Conservation (phyloP, 805 yeast species). For the Lipomyces anomalus region DNA sequence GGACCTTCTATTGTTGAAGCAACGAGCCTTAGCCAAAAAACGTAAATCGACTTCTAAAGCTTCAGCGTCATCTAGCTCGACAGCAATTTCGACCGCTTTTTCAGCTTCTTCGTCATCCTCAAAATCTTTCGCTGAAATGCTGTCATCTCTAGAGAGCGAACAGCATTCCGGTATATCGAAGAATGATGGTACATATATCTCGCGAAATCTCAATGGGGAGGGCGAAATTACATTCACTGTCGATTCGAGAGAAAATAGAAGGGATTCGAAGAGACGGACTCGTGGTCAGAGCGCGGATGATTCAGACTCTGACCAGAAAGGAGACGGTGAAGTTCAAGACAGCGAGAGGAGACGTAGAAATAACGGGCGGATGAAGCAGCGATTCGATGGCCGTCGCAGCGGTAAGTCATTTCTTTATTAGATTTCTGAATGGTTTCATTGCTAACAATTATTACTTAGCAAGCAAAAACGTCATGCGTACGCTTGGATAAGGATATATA, state of each 20-base stretch:
- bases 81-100: too few relatives aligned
- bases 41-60: too few relatives aligned
- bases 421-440: background rate
- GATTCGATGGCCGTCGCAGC: constrained; percentile 20
- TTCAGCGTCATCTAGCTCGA: too few relatives aligned
- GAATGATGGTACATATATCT: too few relatives aligned
- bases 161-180: too few relatives aligned
- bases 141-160: too few relatives aligned
- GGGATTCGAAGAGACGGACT: background rate
- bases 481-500: background rate
- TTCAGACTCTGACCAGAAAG: constrained; percentile 2
- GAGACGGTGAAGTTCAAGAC: constrained; percentile 6
- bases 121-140: too few relatives aligned
- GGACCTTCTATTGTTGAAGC: too few relatives aligned
- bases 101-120: too few relatives aligned
- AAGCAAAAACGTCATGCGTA: constrained; percentile 3
- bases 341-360: constrained; percentile 3
- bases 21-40: too few relatives aligned
- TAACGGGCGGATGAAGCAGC: constrained; percentile 16
- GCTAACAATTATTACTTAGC: background rate
- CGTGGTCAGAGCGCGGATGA: too few relatives aligned
- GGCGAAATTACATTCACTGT: constrained; percentile 22
- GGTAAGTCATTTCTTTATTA: constrained; percentile 20
- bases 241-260: constrained; percentile 11
- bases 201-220: constrained; percentile 19